phyloP scores from a whole-genome alignment of 352 stramenopile genomes.

The Albugo laibachii region DNA sequence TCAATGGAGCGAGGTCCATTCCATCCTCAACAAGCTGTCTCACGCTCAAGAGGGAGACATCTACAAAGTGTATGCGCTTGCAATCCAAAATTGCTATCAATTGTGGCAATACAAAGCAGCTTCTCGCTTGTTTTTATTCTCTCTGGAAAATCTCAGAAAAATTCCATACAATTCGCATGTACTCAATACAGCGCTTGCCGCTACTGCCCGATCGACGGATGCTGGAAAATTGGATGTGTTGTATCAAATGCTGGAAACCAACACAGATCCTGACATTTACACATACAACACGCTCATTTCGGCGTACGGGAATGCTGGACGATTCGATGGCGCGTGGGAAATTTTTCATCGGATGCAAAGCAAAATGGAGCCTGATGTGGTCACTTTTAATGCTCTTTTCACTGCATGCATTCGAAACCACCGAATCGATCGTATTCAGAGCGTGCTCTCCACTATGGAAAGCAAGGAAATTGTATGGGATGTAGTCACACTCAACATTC shows the following conservation, averaged over 20 bases:
- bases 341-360: conserved; percentile 26
- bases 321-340: conserved; percentile 37
- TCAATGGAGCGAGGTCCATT: conserved; percentile 43
- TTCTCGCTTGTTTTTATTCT: conserved; percentile 25
- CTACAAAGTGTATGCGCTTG: conserved; percentile 19
- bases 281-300: conserved; percentile 68
- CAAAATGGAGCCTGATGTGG: conserved; percentile 21
- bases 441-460: conserved; percentile 29
- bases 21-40: conserved; percentile 7
- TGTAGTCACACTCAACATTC: conserved; percentile 52
- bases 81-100: conserved; percentile 58
- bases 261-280: conserved; percentile 25
- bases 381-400: conserved; percentile 60
- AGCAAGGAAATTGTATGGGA: conserved; percentile 32
- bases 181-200: conserved; percentile 30
- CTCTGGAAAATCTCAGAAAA: conserved; percentile 14
- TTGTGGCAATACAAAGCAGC: conserved; percentile 47
- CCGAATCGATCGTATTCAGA: conserved; percentile 22
- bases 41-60: neutral
- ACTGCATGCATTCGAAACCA: conserved; percentile 30
- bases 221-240: conserved; percentile 34
- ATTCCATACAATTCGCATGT: too few relatives aligned
- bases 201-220: conserved; percentile 39
- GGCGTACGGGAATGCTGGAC: conserved; percentile 41
- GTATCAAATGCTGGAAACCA: conserved; percentile 32